Percentiles rank a stretch among this genome's conserved stretches.
phyloP scores from a whole-genome alignment of 768 basidiomycete species.

The Suillus fuscotomentosus region DNA sequence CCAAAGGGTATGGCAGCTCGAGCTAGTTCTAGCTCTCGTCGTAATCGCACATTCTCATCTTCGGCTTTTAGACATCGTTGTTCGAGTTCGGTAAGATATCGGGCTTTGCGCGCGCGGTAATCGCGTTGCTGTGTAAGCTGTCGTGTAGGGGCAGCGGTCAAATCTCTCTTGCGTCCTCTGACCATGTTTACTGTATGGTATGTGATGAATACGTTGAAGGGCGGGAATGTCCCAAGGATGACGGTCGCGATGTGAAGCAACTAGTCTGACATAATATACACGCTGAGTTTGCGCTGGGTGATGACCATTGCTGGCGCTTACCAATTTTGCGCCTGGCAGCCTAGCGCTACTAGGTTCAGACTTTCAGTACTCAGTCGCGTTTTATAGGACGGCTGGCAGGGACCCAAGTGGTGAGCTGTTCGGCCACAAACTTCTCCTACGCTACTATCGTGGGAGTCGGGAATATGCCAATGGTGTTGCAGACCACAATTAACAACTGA shows the following conservation, averaged over 20 bases:
- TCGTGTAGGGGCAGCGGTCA: slow-evolving; percentile 56
- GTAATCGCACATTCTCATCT: slow-evolving; percentile 51
- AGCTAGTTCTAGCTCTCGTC: slow-evolving; percentile 45
- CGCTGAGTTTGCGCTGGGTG: background rate
- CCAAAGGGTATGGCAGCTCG: slow-evolving; percentile 38
- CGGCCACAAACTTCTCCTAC: too few species aligned
- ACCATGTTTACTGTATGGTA: slow-evolving; percentile 40
- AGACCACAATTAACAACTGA: background rate
- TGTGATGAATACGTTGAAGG: background rate
- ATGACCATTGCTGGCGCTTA: background rate
- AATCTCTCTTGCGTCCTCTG: slow-evolving; percentile 64
- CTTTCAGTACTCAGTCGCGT: too few species aligned
- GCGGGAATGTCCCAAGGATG: too few species aligned
- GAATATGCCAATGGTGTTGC: too few species aligned
- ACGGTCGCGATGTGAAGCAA: background rate
- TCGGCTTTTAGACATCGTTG: slow-evolving; percentile 51
- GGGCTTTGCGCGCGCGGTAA: slow-evolving; percentile 60
- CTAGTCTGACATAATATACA: background rate
- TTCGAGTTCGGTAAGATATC: slow-evolving; percentile 56
- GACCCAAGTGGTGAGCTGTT: too few species aligned
- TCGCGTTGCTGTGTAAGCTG: slow-evolving; percentile 62
- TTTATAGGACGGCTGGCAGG: too few species aligned
- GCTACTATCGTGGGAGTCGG: too few species aligned
- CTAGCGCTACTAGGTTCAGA: too few species aligned
- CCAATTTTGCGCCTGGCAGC: background rate